Conservation (phyloP, 257 asterid species). For the Solanum acaule region DNA sequence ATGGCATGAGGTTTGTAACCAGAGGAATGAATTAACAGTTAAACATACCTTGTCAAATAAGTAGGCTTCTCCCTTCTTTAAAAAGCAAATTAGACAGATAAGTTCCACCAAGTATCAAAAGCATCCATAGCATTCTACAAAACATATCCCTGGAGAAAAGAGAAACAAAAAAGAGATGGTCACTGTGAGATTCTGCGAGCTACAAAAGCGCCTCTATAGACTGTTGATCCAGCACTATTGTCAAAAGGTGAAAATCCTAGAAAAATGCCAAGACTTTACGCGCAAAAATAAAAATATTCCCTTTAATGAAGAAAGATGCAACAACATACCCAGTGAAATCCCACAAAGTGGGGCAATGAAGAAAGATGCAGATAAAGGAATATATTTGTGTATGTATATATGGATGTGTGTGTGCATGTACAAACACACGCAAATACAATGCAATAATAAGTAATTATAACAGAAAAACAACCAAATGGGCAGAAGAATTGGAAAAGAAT, state of each 20-base stretch:
- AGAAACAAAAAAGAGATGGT: not conserved
- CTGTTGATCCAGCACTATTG: not conserved
- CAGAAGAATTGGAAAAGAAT: not conserved
- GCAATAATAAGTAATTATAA: not conserved
- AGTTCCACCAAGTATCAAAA: not conserved
- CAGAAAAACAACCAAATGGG: not conserved
- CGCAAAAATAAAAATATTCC: not conserved
- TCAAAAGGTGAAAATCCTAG: not conserved
- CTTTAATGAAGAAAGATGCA: not conserved
- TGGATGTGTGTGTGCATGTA: not conserved
- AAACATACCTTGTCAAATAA: not conserved
- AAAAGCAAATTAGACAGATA: not conserved
- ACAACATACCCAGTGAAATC: not conserved
- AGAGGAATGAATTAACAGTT: not conserved
- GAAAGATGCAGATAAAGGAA: not conserved
- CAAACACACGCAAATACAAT: not conserved
- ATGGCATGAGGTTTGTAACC: not conserved
- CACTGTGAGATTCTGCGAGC: not conserved
- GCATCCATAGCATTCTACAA: not conserved
- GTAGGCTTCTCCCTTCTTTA: not conserved
- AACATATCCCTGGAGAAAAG: not conserved
- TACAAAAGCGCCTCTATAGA: not conserved
- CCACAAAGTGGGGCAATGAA: not conserved
- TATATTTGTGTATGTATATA: not conserved
- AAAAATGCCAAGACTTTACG: not conserved